A percentile compares a stretch with the other conserved stretches of the same genome.
These are phyloP conservation scores for Blumeria hordei DNA, from an alignment of 2,329 filamentous ascomycete genomes.

Conservation along the genomic window DNA sequence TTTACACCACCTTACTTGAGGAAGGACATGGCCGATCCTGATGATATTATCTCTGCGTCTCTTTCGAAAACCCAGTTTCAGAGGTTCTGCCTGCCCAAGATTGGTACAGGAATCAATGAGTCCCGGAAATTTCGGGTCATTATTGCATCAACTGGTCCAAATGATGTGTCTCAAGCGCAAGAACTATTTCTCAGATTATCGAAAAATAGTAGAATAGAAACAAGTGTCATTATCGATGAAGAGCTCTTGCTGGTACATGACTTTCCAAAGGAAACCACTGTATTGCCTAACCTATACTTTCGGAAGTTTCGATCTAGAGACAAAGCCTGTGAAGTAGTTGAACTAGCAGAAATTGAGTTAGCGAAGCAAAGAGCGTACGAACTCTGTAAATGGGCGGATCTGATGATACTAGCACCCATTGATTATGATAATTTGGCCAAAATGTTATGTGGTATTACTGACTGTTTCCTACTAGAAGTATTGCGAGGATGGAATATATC, in stretches of 20 bases:
- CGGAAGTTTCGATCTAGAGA: constrained; percentile 7
- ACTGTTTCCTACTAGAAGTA: constrained; percentile 58
- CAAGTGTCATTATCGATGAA: constrained; percentile 38
- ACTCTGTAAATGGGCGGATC: constrained; percentile 66
- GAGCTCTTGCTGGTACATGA: constrained; percentile 25
- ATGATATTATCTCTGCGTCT: too few relatives aligned
- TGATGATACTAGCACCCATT: constrained; percentile 64
- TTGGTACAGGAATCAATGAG: constrained; percentile 21
- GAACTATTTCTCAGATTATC: constrained; percentile 41
- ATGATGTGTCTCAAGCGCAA: constrained; percentile 40
- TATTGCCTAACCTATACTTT: constrained; percentile 29
- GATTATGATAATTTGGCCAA: constrained; percentile 66
- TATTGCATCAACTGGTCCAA: constrained; percentile 38
- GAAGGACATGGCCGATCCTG: too few relatives aligned
- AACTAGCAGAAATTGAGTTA: constrained; percentile 20
- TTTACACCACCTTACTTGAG: too few relatives aligned
- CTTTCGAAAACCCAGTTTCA: too few relatives aligned
- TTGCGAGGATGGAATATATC: constrained; percentile 68
- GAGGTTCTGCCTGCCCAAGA: too few relatives aligned
- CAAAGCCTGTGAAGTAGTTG: constrained; percentile 10
- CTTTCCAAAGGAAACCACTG: constrained; percentile 36
- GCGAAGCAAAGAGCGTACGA: constrained; percentile 32
- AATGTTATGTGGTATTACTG: constrained; percentile 67
- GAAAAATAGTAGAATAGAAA: constrained; percentile 36
- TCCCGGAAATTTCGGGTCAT: constrained; percentile 32